A percentile compares a stretch with the other conserved stretches of the same genome.
Conservation (phyloP, 441 rosid genomes). For the Macaranga tanarius region DNA sequence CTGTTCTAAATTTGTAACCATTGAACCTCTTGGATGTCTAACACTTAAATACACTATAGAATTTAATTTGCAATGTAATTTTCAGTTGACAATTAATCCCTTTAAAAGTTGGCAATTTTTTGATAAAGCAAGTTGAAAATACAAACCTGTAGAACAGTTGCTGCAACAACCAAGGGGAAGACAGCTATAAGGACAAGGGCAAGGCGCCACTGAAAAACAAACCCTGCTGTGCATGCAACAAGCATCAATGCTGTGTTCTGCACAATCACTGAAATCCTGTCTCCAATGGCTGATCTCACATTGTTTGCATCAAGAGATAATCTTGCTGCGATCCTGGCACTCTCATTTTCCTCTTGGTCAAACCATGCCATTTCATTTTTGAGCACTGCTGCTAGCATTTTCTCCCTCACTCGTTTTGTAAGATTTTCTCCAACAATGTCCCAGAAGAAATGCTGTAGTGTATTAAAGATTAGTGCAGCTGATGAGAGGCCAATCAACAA, state of each 20-base stretch:
- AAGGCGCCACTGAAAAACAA: constrained; percentile 98
- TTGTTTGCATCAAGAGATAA: constrained; percentile 94
- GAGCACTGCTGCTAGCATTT: constrained; percentile 87
- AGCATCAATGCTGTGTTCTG: constrained; percentile 93
- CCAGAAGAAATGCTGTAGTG: constrained; percentile 95
- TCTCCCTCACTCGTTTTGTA: constrained; percentile 94
- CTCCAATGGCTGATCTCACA: constrained; percentile 97
- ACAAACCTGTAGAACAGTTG: constrained; percentile 91
- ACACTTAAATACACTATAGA: not conserved
- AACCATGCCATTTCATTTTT: constrained; percentile 99
- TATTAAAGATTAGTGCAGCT: constrained; percentile 82
- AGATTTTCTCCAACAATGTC: constrained; percentile 97
- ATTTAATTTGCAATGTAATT: not conserved
- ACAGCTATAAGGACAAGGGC: constrained; percentile 94
- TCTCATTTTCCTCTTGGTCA: constrained; percentile 95
- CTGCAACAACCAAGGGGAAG: constrained; percentile 94
- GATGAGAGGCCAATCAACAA: constrained; percentile 90
- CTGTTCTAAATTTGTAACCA: not conserved
- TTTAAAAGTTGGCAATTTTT: no score
- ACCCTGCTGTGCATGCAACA: constrained; percentile 95
- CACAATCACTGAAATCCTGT: constrained; percentile 86
- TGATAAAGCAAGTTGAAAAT: constrained; percentile 17
- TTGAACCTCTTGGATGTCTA: no score
- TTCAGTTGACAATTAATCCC: not conserved
- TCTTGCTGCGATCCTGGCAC: constrained; percentile 89